Conservation (phyloP, 768 basidiomycete genomes). For the Termitomyces sp. region DNA sequence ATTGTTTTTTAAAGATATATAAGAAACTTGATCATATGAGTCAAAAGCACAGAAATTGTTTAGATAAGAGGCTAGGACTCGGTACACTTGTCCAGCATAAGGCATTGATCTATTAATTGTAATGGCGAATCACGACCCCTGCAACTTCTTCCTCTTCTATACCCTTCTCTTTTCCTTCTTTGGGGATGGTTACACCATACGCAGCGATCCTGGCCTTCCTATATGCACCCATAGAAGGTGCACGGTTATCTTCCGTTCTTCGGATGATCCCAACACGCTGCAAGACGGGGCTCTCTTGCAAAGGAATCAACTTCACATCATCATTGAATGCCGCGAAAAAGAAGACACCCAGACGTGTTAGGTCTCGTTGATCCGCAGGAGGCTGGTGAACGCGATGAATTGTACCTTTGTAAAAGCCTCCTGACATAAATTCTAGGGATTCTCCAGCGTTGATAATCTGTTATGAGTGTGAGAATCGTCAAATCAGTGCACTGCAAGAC, state of each 20-base stretch:
- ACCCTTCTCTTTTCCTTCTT: conserved; percentile 26
- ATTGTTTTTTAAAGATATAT: too few relatives aligned
- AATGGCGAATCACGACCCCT: conserved; percentile 43
- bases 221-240: conserved; percentile 39
- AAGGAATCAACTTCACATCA: conserved; percentile 34
- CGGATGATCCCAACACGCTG: conserved; percentile 29
- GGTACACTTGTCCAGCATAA: too few relatives aligned
- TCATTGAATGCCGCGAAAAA: conserved; percentile 44
- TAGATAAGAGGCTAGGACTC: too few relatives aligned
- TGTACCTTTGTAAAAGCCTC: conserved; percentile 43
- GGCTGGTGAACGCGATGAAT: conserved; percentile 48
- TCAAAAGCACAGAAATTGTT: too few relatives aligned
- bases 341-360: conserved; percentile 41
- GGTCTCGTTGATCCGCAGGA: conserved; percentile 37
- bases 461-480: not conserved
- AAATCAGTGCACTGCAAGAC: not conserved
- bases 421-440: conserved; percentile 41
- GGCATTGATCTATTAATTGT: conserved; percentile 25
- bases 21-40: too few relatives aligned
- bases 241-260: conserved; percentile 27
- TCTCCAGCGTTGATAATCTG: conserved; percentile 45
- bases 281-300: conserved; percentile 36
- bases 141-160: conserved; percentile 43
- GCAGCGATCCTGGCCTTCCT: conserved; percentile 32
- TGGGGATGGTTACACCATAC: conserved; percentile 34